Base-by-base conservation (phyloP, 768 basidiomycete genomes). In the Lanmaoa rubissima region DNA sequence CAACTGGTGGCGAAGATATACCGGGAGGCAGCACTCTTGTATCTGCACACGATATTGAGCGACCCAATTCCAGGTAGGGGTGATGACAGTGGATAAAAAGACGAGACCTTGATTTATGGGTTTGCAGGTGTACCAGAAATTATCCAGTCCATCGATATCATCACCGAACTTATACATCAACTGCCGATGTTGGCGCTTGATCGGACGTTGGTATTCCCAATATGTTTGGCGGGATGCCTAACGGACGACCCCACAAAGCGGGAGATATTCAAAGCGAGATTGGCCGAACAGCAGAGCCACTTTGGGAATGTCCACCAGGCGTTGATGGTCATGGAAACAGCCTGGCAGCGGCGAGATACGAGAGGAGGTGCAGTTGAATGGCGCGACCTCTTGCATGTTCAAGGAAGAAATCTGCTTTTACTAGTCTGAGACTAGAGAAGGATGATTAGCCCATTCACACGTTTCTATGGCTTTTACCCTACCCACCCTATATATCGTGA, bases 201-300 rank as follows among this genome's bases (percentile, higher is more conserved):
- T 69, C 82, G 87, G 54, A 78, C 81, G 9, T 70, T 91, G 41
- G 75, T 89, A 21, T 87, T 91, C 71, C 89, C 90, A 31, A 79
- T 90, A 53, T 86, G 84, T 67, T 75, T 93, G 41, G 84, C 86
- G 32, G 90, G 86, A 6, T 84, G 84, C 69, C 79, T 92, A 79
- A 82, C 87, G 44, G 84, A 89, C 69, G 83, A 86, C 68, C 81
- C 77, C 17, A 73, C 69, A 40, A 76, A 76, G 48, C 78, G 85
- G 36, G 83, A 84, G 49, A 78, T 84, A 62, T 75, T 88, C 69
- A 86, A 83, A 64, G 71, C 74, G 24, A 77, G 85, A 48, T 67
- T 90, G 47, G 78, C 81, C 26, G 72, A 67, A 32, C 78, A 82
- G 57, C 82, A 87, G 63, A 78, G 79, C 60, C 78, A 75, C 59